Percentiles rank a stretch among this genome's conserved stretches.
Conservation (phyloP, 2,329 filamentous ascomycete genomes). For the Madurella fahalii region DNA sequence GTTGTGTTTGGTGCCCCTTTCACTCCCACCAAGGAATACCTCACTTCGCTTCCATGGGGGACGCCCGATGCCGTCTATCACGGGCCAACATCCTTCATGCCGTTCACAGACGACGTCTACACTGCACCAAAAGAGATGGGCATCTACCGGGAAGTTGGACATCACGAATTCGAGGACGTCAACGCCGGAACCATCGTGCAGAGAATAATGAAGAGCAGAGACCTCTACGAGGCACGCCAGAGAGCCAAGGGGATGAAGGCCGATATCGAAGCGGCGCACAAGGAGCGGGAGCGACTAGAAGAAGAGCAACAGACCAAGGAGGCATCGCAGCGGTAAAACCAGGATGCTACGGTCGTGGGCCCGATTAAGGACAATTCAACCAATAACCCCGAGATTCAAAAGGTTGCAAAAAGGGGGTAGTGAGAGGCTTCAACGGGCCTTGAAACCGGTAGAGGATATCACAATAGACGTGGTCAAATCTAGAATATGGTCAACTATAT, state of each 20-base stretch:
- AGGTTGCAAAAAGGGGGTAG: background rate
- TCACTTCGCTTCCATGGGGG: constrained; percentile 69
- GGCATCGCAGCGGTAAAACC: constrained; percentile 8
- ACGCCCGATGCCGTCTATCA: constrained; percentile 83
- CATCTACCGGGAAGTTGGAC: constrained; percentile 75
- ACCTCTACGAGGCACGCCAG: constrained; percentile 88
- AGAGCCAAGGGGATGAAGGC: constrained; percentile 85
- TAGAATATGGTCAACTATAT: constrained; percentile 5
- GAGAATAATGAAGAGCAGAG: constrained; percentile 80
- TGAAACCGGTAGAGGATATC: background rate
- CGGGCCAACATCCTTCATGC: constrained; percentile 91
- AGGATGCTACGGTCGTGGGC: background rate
- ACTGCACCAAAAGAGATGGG: constrained; percentile 72
- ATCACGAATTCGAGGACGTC: constrained; percentile 78
- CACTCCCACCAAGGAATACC: constrained; percentile 73
- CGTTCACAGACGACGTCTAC: constrained; percentile 75
- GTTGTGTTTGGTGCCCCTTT: constrained; percentile 90
- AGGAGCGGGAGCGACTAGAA: constrained; percentile 59
- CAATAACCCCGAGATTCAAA: constrained; percentile 3
- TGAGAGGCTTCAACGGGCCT: constrained; percentile 20
- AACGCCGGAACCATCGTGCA: constrained; percentile 91
- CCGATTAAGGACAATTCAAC: constrained; percentile 6
- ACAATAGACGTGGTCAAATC: background rate
- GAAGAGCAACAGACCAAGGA: constrained; percentile 52
- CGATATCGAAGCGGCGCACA: constrained; percentile 64